Conservation (phyloP, 805 yeast genomes). For the Candida peoriensis region DNA sequence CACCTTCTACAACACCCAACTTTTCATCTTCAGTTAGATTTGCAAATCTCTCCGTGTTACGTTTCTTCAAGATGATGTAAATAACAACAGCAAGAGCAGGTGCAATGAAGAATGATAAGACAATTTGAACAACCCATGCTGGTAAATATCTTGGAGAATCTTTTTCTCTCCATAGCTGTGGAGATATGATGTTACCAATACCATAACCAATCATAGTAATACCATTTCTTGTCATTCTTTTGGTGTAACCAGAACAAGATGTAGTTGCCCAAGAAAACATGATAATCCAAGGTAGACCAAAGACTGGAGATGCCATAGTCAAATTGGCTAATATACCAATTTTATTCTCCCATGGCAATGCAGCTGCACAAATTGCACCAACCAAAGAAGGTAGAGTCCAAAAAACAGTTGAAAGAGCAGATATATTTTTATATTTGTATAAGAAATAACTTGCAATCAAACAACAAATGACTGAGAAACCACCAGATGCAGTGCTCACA, state of each 20-base stretch:
- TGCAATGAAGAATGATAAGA: constrained; percentile 42
- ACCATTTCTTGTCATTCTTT: constrained; percentile 42
- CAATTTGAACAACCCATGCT: constrained; percentile 54
- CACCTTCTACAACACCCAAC: constrained; percentile 27
- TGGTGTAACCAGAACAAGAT: constrained; percentile 44
- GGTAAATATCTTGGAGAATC: constrained; percentile 41
- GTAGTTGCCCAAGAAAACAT: constrained; percentile 32
- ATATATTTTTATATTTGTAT: constrained; percentile 23
- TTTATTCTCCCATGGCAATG: constrained; percentile 40
- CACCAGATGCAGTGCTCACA: constrained; percentile 50
- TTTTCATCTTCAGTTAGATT: constrained; percentile 14
- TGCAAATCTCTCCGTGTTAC: constrained; percentile 34
- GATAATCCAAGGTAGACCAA: constrained; percentile 37
- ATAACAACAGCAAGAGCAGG: constrained; percentile 40
- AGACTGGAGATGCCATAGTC: constrained; percentile 40
- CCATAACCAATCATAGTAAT: constrained; percentile 41
- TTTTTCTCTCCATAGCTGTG: constrained; percentile 48
- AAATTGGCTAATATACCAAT: constrained; percentile 43
- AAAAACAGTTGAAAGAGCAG: constrained; percentile 33
- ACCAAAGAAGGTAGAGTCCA: constrained; percentile 40
- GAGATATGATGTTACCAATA: constrained; percentile 47
- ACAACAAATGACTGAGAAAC: constrained; percentile 39
- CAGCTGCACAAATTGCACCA: constrained; percentile 40
- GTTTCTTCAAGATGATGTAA: constrained; percentile 35
- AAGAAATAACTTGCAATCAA: constrained; percentile 33